These are phyloP conservation scores for Apiospora koreana DNA, from an alignment of 2,329 filamentous ascomycete genomes.

Conservation along the genomic window DNA sequence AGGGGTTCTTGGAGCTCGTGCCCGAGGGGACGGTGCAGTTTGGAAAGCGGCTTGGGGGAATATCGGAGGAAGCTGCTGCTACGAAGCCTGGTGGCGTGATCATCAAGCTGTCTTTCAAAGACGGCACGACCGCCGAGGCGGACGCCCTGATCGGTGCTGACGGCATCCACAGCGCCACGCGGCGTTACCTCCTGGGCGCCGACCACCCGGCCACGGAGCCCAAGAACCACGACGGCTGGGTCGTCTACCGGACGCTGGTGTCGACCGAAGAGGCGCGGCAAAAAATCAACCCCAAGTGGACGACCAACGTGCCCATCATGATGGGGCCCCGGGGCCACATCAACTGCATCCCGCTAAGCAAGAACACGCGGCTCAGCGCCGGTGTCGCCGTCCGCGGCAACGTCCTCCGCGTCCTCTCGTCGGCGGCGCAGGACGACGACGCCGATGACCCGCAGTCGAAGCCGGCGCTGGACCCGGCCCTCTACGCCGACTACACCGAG, in stretches of 20 bases:
- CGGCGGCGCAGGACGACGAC: slow-evolving; percentile 10
- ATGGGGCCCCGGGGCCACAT: slow-evolving; percentile 33
- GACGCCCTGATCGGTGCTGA: slow-evolving; percentile 38
- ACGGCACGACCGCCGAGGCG: slow-evolving; percentile 25
- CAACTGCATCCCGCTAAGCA: slow-evolving; percentile 35
- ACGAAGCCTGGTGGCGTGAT: background rate
- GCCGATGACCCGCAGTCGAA: background rate
- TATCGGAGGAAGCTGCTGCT: background rate
- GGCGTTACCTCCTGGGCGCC: slow-evolving; percentile 31
- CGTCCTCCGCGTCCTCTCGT: slow-evolving; percentile 13
- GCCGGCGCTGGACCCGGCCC: slow-evolving; percentile 26
- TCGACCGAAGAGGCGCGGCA: slow-evolving; percentile 22
- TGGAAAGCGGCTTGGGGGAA: background rate
- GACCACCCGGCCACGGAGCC: slow-evolving; percentile 30
- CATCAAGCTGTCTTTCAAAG: slow-evolving; percentile 27
- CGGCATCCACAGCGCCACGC: slow-evolving; percentile 34
- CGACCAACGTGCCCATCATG: slow-evolving; percentile 33
- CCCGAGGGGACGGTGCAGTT: slow-evolving; percentile 14
- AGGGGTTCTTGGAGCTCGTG: slow-evolving; percentile 30
- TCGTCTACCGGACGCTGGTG: slow-evolving; percentile 32
- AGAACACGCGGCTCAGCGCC: slow-evolving; percentile 34
- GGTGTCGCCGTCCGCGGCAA: slow-evolving; percentile 33
- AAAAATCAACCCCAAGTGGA: slow-evolving; percentile 31
- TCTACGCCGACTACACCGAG: slow-evolving; percentile 32
- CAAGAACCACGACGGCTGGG: slow-evolving; percentile 36